Conservation (phyloP, 2,329 filamentous ascomycete species). For the Alternaria longipes region DNA sequence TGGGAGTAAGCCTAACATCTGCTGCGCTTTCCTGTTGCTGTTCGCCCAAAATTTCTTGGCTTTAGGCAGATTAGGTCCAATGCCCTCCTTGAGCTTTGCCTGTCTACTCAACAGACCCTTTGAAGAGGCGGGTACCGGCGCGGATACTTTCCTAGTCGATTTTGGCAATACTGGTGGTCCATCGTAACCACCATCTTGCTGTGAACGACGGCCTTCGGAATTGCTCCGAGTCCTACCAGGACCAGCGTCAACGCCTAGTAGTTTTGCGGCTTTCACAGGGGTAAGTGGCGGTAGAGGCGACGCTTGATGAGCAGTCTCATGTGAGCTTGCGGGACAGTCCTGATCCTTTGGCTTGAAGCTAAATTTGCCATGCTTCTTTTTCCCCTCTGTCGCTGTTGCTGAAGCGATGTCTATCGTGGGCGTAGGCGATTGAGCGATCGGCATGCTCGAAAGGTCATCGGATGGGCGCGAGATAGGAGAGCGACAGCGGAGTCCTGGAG, state of each 20-base stretch:
- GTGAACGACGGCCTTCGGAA: neutral
- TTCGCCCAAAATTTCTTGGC: conserved; percentile 13
- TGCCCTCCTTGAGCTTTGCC: conserved; percentile 19
- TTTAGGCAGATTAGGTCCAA: conserved; percentile 16
- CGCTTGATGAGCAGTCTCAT: conserved; percentile 3
- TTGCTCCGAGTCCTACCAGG: conserved; percentile 2
- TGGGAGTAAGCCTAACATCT: conserved; percentile 24
- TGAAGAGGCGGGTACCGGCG: conserved; percentile 3
- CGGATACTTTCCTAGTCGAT: conserved; percentile 10
- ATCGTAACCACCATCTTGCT: conserved; percentile 11
- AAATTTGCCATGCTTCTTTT: conserved; percentile 31
- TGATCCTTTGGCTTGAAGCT: conserved; percentile 23
- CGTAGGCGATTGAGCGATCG: conserved; percentile 9
- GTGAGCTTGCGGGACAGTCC: conserved; percentile 17
- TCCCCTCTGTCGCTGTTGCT: conserved; percentile 12
- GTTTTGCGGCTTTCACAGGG: conserved; percentile 32
- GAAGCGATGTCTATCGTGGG: conserved; percentile 7
- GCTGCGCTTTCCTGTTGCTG: conserved; percentile 23
- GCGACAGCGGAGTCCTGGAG: conserved; percentile 4
- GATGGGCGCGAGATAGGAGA: neutral
- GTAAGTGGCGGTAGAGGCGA: conserved; percentile 31
- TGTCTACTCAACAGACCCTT: conserved; percentile 13
- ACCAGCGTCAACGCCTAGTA: conserved; percentile 27
- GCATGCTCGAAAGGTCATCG: conserved; percentile 1
- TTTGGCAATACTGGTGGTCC: conserved; percentile 12